phyloP scores from a whole-genome alignment of 768 basidiomycete species.

The Boletus bicolor region DNA sequence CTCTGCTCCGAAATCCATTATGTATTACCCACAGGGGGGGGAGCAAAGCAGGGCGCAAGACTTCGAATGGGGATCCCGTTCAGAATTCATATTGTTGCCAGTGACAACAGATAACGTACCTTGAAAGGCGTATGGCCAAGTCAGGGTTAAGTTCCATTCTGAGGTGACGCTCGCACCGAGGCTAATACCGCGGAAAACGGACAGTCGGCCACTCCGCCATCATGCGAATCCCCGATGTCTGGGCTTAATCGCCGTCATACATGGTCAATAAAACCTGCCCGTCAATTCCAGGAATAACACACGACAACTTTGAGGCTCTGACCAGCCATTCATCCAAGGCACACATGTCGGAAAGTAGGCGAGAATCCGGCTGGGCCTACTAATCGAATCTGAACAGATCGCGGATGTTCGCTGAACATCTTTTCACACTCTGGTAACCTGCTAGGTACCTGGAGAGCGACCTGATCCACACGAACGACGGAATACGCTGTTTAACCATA shows the following conservation, averaged over 20 bases:
- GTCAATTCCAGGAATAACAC: conserved; percentile 9
- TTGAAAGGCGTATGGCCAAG: conserved; percentile 6
- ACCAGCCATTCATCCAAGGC: neutral
- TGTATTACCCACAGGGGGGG: neutral
- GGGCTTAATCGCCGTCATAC: conserved; percentile 22
- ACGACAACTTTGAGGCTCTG: conserved; percentile 8
- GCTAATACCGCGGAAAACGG: conserved; percentile 16
- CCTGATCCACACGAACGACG: conserved; percentile 23
- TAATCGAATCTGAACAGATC: neutral
- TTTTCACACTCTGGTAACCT: neutral
- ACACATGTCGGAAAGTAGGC: neutral
- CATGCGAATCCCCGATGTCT: conserved; percentile 26
- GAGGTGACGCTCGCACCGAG: conserved; percentile 4
- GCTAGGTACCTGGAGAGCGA: conserved; percentile 9
- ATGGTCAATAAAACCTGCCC: conserved; percentile 2
- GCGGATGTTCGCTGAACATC: neutral
- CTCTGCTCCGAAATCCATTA: conserved; percentile 9
- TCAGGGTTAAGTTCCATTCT: conserved; percentile 4
- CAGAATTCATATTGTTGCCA: conserved; percentile 24
- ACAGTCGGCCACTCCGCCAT: conserved; percentile 2
- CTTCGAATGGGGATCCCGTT: conserved; percentile 21
- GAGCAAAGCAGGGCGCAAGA: conserved; percentile 3
- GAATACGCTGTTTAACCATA: conserved; percentile 1
- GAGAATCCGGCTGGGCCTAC: conserved; percentile 10
- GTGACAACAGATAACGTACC: conserved; percentile 24